Evolutionary conservation across 2,329 filamentous ascomycete genomes (phyloP).

Genomic region (Sordariomycetes sp.): DNA sequence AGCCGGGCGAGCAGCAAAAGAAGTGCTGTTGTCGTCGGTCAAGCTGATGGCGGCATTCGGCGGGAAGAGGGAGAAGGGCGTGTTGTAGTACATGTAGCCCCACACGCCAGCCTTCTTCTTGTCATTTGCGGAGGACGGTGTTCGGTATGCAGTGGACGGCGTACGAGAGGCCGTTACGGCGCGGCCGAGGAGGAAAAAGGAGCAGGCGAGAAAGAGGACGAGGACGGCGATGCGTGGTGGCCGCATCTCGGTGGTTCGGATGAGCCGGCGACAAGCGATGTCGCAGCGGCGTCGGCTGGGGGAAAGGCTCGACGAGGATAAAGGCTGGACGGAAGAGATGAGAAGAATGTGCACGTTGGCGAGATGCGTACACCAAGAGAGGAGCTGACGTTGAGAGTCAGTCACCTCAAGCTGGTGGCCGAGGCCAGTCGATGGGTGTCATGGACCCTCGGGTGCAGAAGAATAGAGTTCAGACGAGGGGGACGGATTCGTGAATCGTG

Average conservation of each 20-base stretch:
- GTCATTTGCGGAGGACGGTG: not conserved
- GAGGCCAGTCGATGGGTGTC: slow-evolving; percentile 1
- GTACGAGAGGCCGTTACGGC: slow-evolving; percentile 29
- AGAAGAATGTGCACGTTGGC: too few relatives aligned
- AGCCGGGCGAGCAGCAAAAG: slow-evolving; percentile 86
- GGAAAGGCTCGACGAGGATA: not conserved
- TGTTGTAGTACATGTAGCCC: slow-evolving; percentile 58
- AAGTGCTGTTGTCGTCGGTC: slow-evolving; percentile 96
- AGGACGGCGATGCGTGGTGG: slow-evolving; percentile 45
- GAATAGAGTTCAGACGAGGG: not conserved
- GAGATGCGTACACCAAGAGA: too few relatives aligned
- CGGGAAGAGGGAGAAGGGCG: slow-evolving; percentile 82
- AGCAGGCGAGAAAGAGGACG: slow-evolving; percentile 41
- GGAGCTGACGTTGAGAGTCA: too few relatives aligned
- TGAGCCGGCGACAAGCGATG: slow-evolving; percentile 12
- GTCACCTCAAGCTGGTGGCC: slow-evolving; percentile 3
- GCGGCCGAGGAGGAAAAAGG: slow-evolving; percentile 46
- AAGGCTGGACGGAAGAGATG: too few relatives aligned
- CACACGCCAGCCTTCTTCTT: slow-evolving; percentile 15
- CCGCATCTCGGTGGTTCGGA: slow-evolving; percentile 40
- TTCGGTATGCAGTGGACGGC: slow-evolving; percentile 6
- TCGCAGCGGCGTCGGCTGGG: not conserved
- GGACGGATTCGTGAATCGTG: not conserved
- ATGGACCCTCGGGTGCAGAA: not conserved
- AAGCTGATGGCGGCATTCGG: slow-evolving; percentile 93